phyloP scores from a whole-genome alignment of 208 protist species.

The Herpetomonas samuelpessoai region DNA sequence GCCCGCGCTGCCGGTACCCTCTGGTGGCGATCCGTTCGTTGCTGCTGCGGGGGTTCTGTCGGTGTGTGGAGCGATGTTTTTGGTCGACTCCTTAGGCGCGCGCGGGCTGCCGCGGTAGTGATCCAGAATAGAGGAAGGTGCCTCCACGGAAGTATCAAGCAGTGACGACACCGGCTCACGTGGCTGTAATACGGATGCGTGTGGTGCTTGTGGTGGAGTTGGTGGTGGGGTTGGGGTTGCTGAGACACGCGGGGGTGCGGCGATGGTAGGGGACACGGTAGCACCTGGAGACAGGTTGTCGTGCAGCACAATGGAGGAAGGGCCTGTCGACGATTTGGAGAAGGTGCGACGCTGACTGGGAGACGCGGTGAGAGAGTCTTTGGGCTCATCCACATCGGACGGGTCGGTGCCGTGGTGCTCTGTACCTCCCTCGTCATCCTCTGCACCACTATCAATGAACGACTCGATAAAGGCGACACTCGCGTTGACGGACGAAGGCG shows the following conservation, averaged over 20 bases:
- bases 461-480: background rate
- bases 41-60: too few species aligned
- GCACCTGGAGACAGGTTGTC: background rate
- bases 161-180: background rate
- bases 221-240: too few species aligned
- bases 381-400: background rate
- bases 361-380: background rate
- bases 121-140: background rate
- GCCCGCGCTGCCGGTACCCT: too few species aligned
- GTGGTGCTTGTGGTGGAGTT: too few species aligned
- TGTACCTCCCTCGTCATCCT: background rate
- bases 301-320: background rate
- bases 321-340: background rate
- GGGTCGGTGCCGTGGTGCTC: background rate
- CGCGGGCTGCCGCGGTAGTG: constrained; percentile 1
- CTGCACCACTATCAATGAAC: background rate
- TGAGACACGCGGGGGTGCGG: too few species aligned
- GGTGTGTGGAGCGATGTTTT: too few species aligned
- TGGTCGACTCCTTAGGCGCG: too few species aligned
- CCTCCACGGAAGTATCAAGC: background rate
- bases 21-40: too few species aligned
- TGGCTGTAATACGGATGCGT: background rate
- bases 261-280: background rate
- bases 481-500: background rate
- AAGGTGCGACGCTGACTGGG: background rate